Conservation (phyloP, 306 rosid species). For the Cotoneaster glaucophyllus region DNA sequence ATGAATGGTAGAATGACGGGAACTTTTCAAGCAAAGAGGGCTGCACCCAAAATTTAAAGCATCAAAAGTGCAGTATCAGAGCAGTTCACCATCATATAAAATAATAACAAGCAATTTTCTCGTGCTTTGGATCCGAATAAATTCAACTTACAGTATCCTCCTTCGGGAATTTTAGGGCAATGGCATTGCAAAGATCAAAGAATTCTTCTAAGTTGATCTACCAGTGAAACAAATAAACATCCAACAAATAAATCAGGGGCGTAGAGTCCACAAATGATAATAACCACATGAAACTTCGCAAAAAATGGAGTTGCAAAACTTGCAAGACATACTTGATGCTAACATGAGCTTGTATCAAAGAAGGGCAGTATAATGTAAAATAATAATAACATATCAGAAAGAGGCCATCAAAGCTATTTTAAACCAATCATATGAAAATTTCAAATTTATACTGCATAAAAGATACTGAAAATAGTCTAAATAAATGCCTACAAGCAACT, state of each 20-base stretch:
- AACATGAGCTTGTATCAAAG: not conserved
- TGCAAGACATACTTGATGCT: not conserved
- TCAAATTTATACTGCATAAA: not conserved
- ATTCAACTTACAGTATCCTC: slow-evolving; percentile 65
- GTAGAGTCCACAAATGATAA: not conserved
- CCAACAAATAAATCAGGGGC: slow-evolving; percentile 7
- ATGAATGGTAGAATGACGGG: slow-evolving; percentile 42
- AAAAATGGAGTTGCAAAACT: not conserved
- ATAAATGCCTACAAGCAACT: not conserved
- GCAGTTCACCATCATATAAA: slow-evolving; percentile 5
- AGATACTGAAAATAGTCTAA: not conserved
- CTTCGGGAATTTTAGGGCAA: slow-evolving; percentile 74
- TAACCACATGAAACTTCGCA: not conserved
- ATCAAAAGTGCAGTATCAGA: slow-evolving; percentile 23
- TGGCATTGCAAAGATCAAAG: slow-evolving; percentile 90
- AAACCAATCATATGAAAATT: not conserved
- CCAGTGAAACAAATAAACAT: slow-evolving; percentile 13
- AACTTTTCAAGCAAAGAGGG: slow-evolving; percentile 61
- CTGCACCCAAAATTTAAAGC: slow-evolving; percentile 50
- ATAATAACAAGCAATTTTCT: slow-evolving; percentile 12
- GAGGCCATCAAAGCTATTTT: not conserved
- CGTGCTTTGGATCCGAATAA: slow-evolving; percentile 1
- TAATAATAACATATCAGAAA: not conserved
- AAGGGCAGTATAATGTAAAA: not conserved
- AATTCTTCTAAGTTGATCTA: slow-evolving; percentile 85